Percentiles rank a stretch among this genome's conserved stretches.
Conservation (phyloP, 805 yeast species). For the Alloascoidea africana region DNA sequence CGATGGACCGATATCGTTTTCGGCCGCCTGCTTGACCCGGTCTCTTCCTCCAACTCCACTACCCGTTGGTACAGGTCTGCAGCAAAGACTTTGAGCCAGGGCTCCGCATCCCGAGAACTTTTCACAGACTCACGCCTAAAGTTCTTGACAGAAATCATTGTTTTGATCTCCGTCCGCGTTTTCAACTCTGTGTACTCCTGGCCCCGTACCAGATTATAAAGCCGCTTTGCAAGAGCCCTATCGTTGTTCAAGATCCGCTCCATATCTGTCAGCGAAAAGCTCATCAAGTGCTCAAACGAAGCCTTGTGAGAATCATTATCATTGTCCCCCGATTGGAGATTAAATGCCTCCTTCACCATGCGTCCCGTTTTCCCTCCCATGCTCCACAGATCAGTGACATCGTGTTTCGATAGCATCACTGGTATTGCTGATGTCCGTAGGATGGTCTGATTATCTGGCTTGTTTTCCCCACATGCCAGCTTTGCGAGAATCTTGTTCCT, state of each 20-base stretch:
- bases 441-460: slow-evolving; percentile 80
- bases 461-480: slow-evolving; percentile 69
- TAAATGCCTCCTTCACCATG: slow-evolving; percentile 30
- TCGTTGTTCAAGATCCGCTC: slow-evolving; percentile 28
- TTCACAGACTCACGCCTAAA: slow-evolving; percentile 42
- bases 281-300: too few relatives aligned
- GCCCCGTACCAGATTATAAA: slow-evolving; percentile 58
- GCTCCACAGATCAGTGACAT: slow-evolving; percentile 69
- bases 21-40: slow-evolving; percentile 28
- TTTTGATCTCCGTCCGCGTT: slow-evolving; percentile 48
- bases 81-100: slow-evolving; percentile 74
- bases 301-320: too few relatives aligned
- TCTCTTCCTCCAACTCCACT: slow-evolving; percentile 62
- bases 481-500: slow-evolving; percentile 70
- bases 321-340: slow-evolving; percentile 30
- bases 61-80: slow-evolving; percentile 66
- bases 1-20: slow-evolving; percentile 31
- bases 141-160: slow-evolving; percentile 84
- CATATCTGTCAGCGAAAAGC: slow-evolving; percentile 25
- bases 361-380: slow-evolving; percentile 86
- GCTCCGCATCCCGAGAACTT: slow-evolving; percentile 37
- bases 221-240: slow-evolving; percentile 30
- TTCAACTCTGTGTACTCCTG: slow-evolving; percentile 35
- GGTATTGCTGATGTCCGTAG: slow-evolving; percentile 33
- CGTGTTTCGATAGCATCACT: slow-evolving; percentile 42